Evolutionary conservation across 2,329 filamentous ascomycete species (phyloP), one percentile per base, ranked within the genome.

Genomic region (Ambrosiella xylebori): DNA sequence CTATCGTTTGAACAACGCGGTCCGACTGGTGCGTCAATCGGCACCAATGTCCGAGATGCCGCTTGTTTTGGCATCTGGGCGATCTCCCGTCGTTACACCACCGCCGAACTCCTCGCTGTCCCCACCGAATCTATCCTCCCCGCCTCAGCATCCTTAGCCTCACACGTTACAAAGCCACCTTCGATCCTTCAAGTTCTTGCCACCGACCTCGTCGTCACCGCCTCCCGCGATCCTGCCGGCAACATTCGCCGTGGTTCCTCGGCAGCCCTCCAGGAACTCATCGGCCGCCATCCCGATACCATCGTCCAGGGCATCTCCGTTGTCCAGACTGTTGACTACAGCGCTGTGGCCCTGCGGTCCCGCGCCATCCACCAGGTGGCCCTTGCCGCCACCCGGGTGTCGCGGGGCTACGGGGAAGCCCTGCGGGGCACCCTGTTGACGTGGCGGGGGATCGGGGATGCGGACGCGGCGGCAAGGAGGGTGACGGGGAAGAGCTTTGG

Each of bases 51-150:
- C 13, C 81, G 93, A 52, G 93, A 98, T 71, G 91, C 93, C 11
- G 88, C 93, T 2, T 96, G 90, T 67, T 98, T 97, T 67, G 93
- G 93, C 6, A 84, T 97, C 27, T 98, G 93, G 93, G 86, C 90
- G 1, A 69, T 97, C 7, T 88, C 91, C 19, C 79, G 93, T 58
- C 84, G 91, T 57, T 98, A 97, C 65, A 82, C 80, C 1, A 95
- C 89, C 0, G 66, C 73, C 0, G 91, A 97, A 68, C 75, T 97
- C 6, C 74, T 85, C 9, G 73, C 74, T 0, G 77, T 94, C 1
- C 72, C 79, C 1, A 73, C 73, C 1, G 63, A 73, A 63, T 70
- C 75, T 41, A 66, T 77, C 57, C 64, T 70, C 49, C 67, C 71
- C 12, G 69, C 74, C 58, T 70, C 70, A 59, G 64, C 69, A 27